A percentile compares a stretch with the other conserved stretches of the same genome.
Conservation (phyloP, 805 yeast genomes). For the Saturnispora sekii region DNA sequence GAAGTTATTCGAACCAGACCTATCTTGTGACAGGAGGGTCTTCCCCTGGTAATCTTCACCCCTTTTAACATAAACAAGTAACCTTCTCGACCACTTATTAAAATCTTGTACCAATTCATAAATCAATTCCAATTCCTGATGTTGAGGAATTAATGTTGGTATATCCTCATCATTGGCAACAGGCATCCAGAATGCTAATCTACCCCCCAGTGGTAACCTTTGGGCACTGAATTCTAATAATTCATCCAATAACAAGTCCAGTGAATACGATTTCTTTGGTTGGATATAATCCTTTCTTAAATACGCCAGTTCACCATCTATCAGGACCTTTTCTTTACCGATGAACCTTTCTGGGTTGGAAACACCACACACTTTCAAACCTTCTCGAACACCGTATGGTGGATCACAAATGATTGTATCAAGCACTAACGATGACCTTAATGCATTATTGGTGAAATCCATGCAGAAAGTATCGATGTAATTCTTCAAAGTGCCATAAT, state of each 20-base stretch:
- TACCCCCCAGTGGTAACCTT: constrained; percentile 63
- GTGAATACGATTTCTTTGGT: constrained; percentile 83
- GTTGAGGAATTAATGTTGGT: constrained; percentile 64
- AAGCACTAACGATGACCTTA: constrained; percentile 49
- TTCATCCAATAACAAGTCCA: constrained; percentile 71
- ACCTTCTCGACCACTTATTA: constrained; percentile 86
- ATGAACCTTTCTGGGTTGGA: constrained; percentile 46
- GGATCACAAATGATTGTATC: constrained; percentile 93
- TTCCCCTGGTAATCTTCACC: constrained; percentile 40
- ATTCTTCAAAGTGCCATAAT: constrained; percentile 48
- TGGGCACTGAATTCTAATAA: constrained; percentile 62
- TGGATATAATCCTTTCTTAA: constrained; percentile 77
- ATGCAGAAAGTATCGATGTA: constrained; percentile 75
- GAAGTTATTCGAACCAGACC: constrained; percentile 47
- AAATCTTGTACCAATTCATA: constrained; percentile 80
- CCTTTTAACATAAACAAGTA: constrained; percentile 69
- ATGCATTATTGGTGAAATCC: constrained; percentile 91
- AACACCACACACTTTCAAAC: constrained; percentile 87
- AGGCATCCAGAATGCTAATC: constrained; percentile 97
- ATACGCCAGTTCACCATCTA: constrained; percentile 72
- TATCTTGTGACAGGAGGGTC: constrained; percentile 32
- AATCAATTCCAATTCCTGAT: constrained; percentile 57
- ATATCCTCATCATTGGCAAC: constrained; percentile 74
- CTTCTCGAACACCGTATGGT: constrained; percentile 96
- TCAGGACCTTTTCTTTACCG: constrained; percentile 65